These are phyloP conservation scores for Mucor plumbeus DNA, from an alignment of 371 early-diverging fungal species.

Conservation along the genomic window DNA sequence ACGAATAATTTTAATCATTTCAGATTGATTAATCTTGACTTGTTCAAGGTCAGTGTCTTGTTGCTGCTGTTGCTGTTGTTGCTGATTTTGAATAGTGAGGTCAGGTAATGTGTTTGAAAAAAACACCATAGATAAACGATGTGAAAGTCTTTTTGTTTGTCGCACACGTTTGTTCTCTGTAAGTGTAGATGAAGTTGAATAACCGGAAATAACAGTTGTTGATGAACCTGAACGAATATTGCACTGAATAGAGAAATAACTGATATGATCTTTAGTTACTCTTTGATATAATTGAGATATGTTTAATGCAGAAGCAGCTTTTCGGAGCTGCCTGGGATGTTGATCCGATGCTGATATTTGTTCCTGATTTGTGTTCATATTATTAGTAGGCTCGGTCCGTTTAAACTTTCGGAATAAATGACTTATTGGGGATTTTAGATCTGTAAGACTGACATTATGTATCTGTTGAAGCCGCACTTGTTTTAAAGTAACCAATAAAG, in stretches of 20 bases:
- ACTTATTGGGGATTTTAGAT: conserved; percentile 32
- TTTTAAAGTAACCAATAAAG: conserved; percentile 32
- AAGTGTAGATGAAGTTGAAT: conserved; percentile 29
- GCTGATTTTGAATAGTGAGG: neutral
- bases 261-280: conserved; percentile 47
- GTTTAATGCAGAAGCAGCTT: conserved; percentile 40
- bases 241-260: conserved; percentile 46
- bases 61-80: neutral
- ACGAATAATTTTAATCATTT: conserved; percentile 36
- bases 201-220: conserved; percentile 34
- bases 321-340: conserved; percentile 26
- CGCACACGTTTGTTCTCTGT: conserved; percentile 16
- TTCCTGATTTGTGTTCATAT: neutral
- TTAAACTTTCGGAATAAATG: conserved; percentile 34
- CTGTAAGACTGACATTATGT: conserved; percentile 20
- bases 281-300: conserved; percentile 47
- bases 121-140: conserved; percentile 23
- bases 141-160: conserved; percentile 10
- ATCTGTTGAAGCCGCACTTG: conserved; percentile 34
- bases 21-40: conserved; percentile 36
- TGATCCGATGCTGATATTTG: neutral
- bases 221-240: conserved; percentile 23
- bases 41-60: conserved; percentile 11
- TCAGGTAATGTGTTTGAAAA: conserved; percentile 21
- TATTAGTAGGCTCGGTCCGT: conserved; percentile 13